A percentile compares a stretch with the other conserved stretches of the same genome.
Evolutionary conservation across 305 asterid species (phyloP).

Genomic region (Plantago lanceolata): DNA sequence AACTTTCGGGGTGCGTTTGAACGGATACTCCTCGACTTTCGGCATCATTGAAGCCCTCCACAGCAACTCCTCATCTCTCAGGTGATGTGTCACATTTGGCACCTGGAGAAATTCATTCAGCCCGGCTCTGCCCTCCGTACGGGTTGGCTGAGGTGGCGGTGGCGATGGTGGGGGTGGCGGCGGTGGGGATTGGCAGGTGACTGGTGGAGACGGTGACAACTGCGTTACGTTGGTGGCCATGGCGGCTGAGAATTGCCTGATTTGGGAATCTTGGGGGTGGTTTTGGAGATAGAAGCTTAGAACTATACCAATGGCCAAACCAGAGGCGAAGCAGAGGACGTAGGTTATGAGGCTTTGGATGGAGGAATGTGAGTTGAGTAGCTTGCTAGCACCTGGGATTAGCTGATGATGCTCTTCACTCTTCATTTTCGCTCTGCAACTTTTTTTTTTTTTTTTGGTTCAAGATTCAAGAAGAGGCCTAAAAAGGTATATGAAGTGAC

Average conservation of each 20-base stretch:
- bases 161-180: constrained; percentile 19
- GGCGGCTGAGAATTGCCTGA: constrained; percentile 28
- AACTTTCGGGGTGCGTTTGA: constrained; percentile 45
- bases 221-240: neutral
- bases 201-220: neutral
- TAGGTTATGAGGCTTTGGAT: constrained; percentile 41
- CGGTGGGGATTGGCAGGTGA: neutral
- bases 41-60: constrained; percentile 78
- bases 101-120: constrained; percentile 30
- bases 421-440: constrained; percentile 19
- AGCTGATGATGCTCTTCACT: constrained; percentile 32
- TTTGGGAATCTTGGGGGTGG: constrained; percentile 32
- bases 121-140: constrained; percentile 11
- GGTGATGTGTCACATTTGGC: constrained; percentile 40
- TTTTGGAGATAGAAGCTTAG: constrained; percentile 44
- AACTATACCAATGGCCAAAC: constrained; percentile 56
- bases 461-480: neutral
- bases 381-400: constrained; percentile 21
- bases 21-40: constrained; percentile 31
- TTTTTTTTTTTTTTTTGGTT: neutral
- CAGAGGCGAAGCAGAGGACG: constrained; percentile 60
- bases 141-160: neutral
- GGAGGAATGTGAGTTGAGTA: constrained; percentile 18
- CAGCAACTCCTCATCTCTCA: constrained; percentile 61
- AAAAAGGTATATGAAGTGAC: neutral